Conservation (phyloP, 345 rosid species). For the Rhizophora apiculata region DNA sequence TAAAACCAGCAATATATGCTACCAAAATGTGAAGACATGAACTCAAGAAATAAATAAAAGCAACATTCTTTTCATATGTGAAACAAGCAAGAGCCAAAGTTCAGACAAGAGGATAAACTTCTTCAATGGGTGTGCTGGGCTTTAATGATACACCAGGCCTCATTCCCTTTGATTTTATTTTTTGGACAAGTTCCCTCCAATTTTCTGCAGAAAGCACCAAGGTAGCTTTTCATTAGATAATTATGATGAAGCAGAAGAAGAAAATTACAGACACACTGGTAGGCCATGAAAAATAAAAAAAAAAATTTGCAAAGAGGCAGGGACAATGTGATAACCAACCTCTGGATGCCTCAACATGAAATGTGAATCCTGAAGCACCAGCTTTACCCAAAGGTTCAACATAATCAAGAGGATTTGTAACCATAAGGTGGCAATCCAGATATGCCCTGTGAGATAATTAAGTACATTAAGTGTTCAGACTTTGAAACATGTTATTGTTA, state of each 20-base stretch:
- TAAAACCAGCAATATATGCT: not conserved
- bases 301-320: not conserved
- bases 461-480: not conserved
- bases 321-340: constrained; percentile 36
- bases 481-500: not conserved
- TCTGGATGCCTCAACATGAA: constrained; percentile 80
- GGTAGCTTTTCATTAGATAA: constrained; percentile 5
- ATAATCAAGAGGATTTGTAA: constrained; percentile 85
- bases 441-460: constrained; percentile 55
- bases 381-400: constrained; percentile 69
- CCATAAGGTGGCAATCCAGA: constrained; percentile 96
- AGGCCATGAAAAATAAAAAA: not conserved
- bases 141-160: constrained; percentile 78
- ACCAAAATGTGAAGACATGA: not conserved
- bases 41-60: not conserved
- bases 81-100: constrained; percentile 4
- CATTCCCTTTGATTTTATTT: constrained; percentile 80
- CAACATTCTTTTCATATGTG: not conserved
- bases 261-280: not conserved
- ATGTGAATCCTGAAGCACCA: constrained; percentile 96
- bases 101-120: constrained; percentile 78
- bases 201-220: constrained; percentile 46
- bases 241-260: not conserved
- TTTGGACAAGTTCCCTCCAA: constrained; percentile 69
- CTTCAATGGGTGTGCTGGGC: constrained; percentile 81